Evolutionary conservation across 345 rosid genomes (phyloP), one percentile per base, ranked within the genome.

Genomic region (Euphorbia peplus): DNA sequence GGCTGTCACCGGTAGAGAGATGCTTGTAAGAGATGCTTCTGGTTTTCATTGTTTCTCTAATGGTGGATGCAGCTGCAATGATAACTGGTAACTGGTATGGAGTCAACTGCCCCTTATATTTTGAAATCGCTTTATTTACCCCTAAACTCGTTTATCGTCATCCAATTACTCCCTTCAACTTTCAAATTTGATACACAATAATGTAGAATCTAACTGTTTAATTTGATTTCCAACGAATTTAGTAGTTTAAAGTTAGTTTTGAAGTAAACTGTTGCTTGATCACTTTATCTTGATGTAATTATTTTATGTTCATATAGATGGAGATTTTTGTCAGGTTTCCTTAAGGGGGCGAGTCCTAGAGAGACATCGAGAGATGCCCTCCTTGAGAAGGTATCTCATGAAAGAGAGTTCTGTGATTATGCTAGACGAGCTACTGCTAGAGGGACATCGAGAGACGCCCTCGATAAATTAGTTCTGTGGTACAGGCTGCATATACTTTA

Each of bases 341-440:
- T 82, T 91, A 60, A 88, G 99, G 75, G 97, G 99, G 96, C 96
- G 41, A 95, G 99, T 66, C 83, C 82, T 9, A 88, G 69, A 78
- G 97, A 93, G 83, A 91, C 91, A 37, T 84, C 97, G 18, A 83
- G 99, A 64, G 95, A 89, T 66, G 99, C 91, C 28, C 92, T 95
- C 66, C 88, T 95, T 44, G 95, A 88, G 75, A 88, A 87, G 79
- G 93, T 95, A 54, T 84, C 87, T 0, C 90, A 84, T 52, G 93
- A 90, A 71, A 83, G 99, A 76, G 91, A 89, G 90, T 80, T 83
- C 29, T 95, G 99, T 30, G 84, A 64, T 65, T 90, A 84, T 47
- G 83, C 95, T 0, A 80, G 92, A 75, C 91, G 91, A 16, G 93
- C 96, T 68, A 72, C 87, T 22, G 85, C 88, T 9, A n/a, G n/a